A percentile compares a stretch with the other conserved stretches of the same genome.
phyloP scores from a whole-genome alignment of 2,329 filamentous ascomycete genomes.

The Pseudocercospora macadamiae region DNA sequence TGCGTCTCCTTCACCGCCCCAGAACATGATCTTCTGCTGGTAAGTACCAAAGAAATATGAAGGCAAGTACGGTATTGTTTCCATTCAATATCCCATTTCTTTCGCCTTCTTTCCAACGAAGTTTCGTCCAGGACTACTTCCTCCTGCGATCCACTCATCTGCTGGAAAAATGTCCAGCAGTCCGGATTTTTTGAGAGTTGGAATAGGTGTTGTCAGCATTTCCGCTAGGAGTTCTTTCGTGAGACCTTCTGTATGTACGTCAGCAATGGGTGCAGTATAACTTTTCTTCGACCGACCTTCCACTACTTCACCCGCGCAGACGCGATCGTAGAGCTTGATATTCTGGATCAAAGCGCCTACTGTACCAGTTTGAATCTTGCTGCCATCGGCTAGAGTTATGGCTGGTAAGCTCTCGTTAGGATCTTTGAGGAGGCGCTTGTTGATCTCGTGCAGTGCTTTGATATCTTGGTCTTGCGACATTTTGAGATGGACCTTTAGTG shows the following conservation, averaged over 20 bases:
- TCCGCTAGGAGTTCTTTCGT: slow-evolving; percentile 5
- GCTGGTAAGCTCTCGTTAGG: neutral
- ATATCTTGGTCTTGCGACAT: slow-evolving; percentile 7
- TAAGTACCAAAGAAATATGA: too few relatives aligned
- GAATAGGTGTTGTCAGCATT: slow-evolving; percentile 1
- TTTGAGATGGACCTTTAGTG: too few relatives aligned
- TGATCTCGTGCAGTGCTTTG: slow-evolving; percentile 7
- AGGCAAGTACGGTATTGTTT: neutral
- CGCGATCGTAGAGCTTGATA: slow-evolving; percentile 14
- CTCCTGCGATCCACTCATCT: slow-evolving; percentile 10
- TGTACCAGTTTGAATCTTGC: slow-evolving; percentile 11
- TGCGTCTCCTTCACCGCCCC: too few relatives aligned
- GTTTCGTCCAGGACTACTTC: neutral
- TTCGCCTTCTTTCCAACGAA: slow-evolving; percentile 15
- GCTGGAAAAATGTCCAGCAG: slow-evolving; percentile 11
- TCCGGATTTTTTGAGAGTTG: slow-evolving; percentile 9
- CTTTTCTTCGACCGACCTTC: too few relatives aligned
- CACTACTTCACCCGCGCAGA: slow-evolving; percentile 8
- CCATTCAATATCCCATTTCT: slow-evolving; percentile 2
- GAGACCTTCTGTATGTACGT: neutral
- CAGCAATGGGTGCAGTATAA: too few relatives aligned
- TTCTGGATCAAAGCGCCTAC: slow-evolving; percentile 13
- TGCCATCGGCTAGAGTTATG: slow-evolving; percentile 11
- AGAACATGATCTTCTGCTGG: too few relatives aligned
- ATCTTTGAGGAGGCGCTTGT: slow-evolving; percentile 9